Conservation (phyloP, 257 asterid genomes). For the Schizonepeta tenuifolia region DNA sequence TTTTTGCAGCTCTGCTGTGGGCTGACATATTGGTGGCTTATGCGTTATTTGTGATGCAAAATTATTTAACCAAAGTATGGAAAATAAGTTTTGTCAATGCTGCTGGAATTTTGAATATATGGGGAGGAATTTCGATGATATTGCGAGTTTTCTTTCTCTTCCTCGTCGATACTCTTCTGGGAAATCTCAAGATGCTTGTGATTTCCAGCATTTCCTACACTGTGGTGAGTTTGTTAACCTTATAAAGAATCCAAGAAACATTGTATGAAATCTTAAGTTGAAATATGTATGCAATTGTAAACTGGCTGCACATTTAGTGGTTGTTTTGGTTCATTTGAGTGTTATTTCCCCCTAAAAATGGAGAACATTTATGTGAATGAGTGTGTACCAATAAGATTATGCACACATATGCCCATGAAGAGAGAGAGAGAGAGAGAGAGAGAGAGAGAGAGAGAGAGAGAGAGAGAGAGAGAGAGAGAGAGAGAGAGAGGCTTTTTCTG, state of each 20-base stretch:
- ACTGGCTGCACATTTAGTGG: not conserved
- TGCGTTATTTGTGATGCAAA: slow-evolving; percentile 62
- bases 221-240: slow-evolving; percentile 28
- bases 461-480: too few species aligned
- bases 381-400: too few species aligned
- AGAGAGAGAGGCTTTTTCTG: too few species aligned
- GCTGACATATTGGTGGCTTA: slow-evolving; percentile 47
- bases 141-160: slow-evolving; percentile 50
- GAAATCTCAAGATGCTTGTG: slow-evolving; percentile 51
- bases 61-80: slow-evolving; percentile 71
- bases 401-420: too few species aligned
- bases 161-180: slow-evolving; percentile 45
- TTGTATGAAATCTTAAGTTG: not conserved
- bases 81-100: slow-evolving; percentile 58
- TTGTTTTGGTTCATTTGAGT: not conserved
- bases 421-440: not conserved
- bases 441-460: too few species aligned
- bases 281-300: not conserved
- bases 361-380: not conserved
- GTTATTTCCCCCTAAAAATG: not conserved
- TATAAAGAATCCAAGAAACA: not conserved
- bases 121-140: slow-evolving; percentile 47
- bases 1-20: slow-evolving; percentile 47
- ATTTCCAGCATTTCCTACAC: slow-evolving; percentile 52
- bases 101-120: slow-evolving; percentile 62